phyloP scores from a whole-genome alignment of 805 yeast species.

The Lachancea quebecensis region DNA sequence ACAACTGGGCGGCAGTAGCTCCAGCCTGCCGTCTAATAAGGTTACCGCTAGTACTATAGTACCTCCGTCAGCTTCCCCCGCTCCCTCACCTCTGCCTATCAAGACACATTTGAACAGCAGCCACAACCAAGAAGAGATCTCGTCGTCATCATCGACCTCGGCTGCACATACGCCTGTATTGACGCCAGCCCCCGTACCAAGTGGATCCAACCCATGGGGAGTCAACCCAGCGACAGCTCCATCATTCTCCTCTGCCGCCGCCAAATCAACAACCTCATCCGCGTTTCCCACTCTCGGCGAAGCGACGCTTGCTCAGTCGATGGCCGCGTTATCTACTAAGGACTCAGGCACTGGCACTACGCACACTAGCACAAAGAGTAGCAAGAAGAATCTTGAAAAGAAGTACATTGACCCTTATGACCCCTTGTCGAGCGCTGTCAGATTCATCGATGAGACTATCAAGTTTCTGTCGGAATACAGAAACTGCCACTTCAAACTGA shows the following conservation, averaged over 20 bases:
- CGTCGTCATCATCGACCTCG: conserved; percentile 13
- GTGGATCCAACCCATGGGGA: conserved; percentile 32
- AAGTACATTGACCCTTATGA: conserved; percentile 40
- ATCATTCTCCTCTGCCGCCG: conserved; percentile 18
- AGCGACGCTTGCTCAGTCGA: conserved; percentile 22
- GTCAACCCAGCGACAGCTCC: conserved; percentile 27
- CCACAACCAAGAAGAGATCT: conserved; percentile 14
- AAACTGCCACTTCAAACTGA: conserved; percentile 34
- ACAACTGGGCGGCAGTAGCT: neutral
- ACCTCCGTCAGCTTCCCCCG: conserved; percentile 8
- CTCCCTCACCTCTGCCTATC: conserved; percentile 26
- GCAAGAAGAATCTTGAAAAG: conserved; percentile 31
- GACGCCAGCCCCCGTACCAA: conserved; percentile 30
- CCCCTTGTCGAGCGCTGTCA: conserved; percentile 39
- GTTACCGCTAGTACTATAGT: neutral
- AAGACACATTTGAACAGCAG: conserved; percentile 26
- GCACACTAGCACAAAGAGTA: conserved; percentile 8
- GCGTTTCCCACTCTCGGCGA: conserved; percentile 27
- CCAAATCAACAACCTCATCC: conserved; percentile 21
- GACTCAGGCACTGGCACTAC: conserved; percentile 9
- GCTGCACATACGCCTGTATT: conserved; percentile 20
- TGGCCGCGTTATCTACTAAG: conserved; percentile 21
- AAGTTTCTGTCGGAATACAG: conserved; percentile 35
- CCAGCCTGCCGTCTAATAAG: neutral
- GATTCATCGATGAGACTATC: conserved; percentile 43